Base-by-base conservation (phyloP, 2,329 filamentous ascomycete species). In the Cercospora beticola region DNA sequence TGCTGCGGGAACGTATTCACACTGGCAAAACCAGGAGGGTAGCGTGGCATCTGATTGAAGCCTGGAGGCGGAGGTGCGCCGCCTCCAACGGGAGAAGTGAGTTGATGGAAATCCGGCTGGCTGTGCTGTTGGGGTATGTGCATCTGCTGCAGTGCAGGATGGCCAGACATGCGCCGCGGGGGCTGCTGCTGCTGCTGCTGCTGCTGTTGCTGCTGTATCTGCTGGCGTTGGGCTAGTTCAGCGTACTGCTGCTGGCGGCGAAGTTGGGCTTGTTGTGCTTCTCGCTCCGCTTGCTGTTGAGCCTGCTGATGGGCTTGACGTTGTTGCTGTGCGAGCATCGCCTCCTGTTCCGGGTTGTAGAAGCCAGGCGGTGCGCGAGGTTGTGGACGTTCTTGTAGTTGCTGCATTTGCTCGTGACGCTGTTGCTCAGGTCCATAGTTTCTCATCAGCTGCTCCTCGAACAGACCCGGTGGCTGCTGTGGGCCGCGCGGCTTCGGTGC, bases 401-500 rank as follows among this genome's bases (percentile, higher is more conserved):
- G 70, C 12, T 71, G 65, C 56, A 73, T 69, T 63, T 71, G 64
- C 28, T 66, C 66, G 14, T 65, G 69, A 21, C 71, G 70, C 49
- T 65, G 68, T 46, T 69, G 66, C 21, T 76, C 73, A 36, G 71
- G 71, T 9, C 70, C 70, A 60, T 75, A 73, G 61, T 74, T 74
- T 9, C 76, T 70, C 67, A 78, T 74, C 3, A 79, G 69, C 30
- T 78, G 78, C 49, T 79, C 77, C 40, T 80, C 78, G 49, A 79
- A 76, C 5, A 75, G 67, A 8, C 78, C 78, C 18, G 78, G 75
- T 7, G 76, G 74, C 52, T 73, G 81, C 36, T 77, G 75, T 28
- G 73, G 71, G 26, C 69, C 71, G 59, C 75, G 71, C 5, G 76
- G 70, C 68, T 83, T 83, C 4, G 78, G 78, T 9, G 78, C 78